Evolutionary conservation across 2,329 filamentous ascomycete species (phyloP), one percentile per base, ranked within the genome.

Genomic region (Fusarium sp.): DNA sequence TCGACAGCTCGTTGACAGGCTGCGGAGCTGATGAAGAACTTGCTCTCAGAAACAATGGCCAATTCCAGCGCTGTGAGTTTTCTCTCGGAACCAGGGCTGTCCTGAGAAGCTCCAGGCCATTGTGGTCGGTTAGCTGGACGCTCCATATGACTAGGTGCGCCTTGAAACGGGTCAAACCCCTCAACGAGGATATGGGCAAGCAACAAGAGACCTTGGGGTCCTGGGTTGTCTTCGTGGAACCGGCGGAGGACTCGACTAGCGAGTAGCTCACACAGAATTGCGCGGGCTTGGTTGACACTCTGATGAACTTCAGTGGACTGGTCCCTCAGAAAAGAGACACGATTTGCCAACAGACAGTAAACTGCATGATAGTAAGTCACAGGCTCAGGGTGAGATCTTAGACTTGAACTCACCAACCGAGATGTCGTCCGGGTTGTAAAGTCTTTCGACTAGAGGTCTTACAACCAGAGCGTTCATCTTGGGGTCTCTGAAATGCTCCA

Each of bases 131-230:
- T 76, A 9, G 83, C 83, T 43, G 85, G 81, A 14, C 82, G 80
- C 36, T 83, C 79, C 23, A 91, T 83, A 26, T 88, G 83, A 2
- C 81, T 76, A 0, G 90, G 89, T 0, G 89, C 89, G 48, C 89
- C 88, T 70, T 92, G 88, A 64, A 92, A 92, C 2, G 90, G 89
- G 69, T 91, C 89, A 65, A 92, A 92, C 2, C 88, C 88, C 7
- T 89, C 88, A 2, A 92, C 89, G 2, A 92, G 83, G 23, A 92
- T 87, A 64, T 90, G 89, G 9, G 90, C 86, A 7, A 92, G 82
- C 3, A 89, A 79, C 1, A 92, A 79, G 3, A 92, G 82, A 2
- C 90, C 90, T 39, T 85, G 78, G 0, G 85, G 83, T 14, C 88
- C 89, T 3, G 85, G 82, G 60, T 89, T 85, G 64, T 91, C 87